These are phyloP conservation scores for Ochetophila trinervis DNA, from an alignment of 306 rosid genomes.

Conservation along the genomic window DNA sequence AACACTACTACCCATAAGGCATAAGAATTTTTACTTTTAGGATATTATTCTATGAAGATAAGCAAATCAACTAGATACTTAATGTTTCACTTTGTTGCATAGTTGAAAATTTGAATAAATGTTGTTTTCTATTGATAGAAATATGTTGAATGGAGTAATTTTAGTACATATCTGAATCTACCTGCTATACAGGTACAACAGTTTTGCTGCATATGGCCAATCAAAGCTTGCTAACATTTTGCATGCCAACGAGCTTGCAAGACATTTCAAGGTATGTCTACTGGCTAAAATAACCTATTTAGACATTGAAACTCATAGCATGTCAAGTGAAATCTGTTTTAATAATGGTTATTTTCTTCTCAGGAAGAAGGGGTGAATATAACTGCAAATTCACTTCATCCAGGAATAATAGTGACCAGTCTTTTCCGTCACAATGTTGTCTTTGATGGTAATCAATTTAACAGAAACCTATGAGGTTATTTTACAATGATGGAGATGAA, in stretches of 20 bases:
- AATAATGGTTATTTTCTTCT: slow-evolving; percentile 30
- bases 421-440: slow-evolving; percentile 49
- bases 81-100: not conserved
- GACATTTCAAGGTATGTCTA: slow-evolving; percentile 53
- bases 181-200: slow-evolving; percentile 50
- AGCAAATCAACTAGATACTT: not conserved
- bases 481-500: not conserved
- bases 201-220: slow-evolving; percentile 76
- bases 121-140: not conserved
- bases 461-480: not conserved
- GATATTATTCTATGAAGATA: not conserved
- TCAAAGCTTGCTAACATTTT: slow-evolving; percentile 87
- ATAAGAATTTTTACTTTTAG: not conserved
- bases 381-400: slow-evolving; percentile 89
- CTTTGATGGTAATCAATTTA: slow-evolving; percentile 37
- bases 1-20: not conserved
- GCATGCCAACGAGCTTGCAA: slow-evolving; percentile 82
- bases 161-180: not conserved
- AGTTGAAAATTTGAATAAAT: too few relatives aligned
- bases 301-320: not conserved
- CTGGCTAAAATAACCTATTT: slow-evolving; percentile 5
- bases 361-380: slow-evolving; percentile 70
- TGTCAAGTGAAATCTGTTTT: slow-evolving; percentile 9
- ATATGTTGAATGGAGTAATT: too few relatives aligned
- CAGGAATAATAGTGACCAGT: slow-evolving; percentile 65